Percentiles rank a stretch among this genome's conserved stretches.
These are phyloP conservation scores for Fusarium phyllophilum DNA, from an alignment of 2,329 filamentous ascomycete genomes.

Conservation along the genomic window DNA sequence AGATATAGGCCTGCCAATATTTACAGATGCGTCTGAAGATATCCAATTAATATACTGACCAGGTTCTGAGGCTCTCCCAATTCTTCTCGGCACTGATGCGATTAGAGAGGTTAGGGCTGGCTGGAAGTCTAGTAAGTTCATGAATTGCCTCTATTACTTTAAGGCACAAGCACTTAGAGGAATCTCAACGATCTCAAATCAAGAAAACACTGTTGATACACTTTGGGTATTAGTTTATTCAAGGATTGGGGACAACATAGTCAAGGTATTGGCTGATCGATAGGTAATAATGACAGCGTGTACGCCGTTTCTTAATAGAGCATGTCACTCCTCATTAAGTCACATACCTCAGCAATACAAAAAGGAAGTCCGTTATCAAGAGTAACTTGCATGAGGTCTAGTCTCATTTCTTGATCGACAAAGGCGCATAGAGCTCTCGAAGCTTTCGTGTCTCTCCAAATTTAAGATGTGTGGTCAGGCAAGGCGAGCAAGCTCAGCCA, in stretches of 20 bases:
- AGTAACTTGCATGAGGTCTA: neutral
- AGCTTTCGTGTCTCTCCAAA: neutral
- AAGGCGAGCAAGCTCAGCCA: neutral
- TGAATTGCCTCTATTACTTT: neutral
- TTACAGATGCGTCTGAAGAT: slow-evolving; percentile 76
- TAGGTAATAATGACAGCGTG: neutral
- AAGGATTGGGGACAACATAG: neutral
- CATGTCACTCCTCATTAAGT: neutral
- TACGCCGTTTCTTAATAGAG: neutral
- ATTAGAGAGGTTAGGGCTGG: neutral
- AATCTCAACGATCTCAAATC: neutral
- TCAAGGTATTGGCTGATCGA: neutral
- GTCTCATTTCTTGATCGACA: neutral
- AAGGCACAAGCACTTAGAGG: neutral
- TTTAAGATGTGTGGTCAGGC: neutral
- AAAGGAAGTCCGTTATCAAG: neutral
- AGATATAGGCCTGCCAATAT: slow-evolving; percentile 71
- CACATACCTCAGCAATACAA: neutral
- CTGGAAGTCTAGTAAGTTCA: neutral
- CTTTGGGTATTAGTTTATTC: neutral
- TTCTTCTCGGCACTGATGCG: neutral
- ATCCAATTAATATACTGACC: slow-evolving; percentile 59
- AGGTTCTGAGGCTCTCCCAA: neutral
- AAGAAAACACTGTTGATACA: too few species aligned
- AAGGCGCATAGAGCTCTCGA: neutral